A percentile compares a stretch with the other conserved stretches of the same genome.
Evolutionary conservation across 2,329 filamentous ascomycete species (phyloP).

Genomic region (Biscogniauxia sp.): DNA sequence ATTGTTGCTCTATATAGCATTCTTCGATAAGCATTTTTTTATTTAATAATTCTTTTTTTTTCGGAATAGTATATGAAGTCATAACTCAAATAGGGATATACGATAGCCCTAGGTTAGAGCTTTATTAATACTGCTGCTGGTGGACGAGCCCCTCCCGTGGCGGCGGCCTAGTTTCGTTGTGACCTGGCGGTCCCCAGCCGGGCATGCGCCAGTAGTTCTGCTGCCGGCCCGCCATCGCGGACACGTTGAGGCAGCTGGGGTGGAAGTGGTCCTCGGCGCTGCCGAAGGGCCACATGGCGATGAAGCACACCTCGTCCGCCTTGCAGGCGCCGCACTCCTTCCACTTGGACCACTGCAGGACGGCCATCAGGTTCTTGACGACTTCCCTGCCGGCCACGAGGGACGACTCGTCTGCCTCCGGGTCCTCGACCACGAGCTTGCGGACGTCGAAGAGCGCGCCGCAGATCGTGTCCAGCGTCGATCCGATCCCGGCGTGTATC

Average conservation of each 20-base stretch:
- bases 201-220: constrained; percentile 16
- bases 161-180: background rate
- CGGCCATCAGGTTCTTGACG: constrained; percentile 24
- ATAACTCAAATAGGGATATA: no score
- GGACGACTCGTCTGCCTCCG: constrained; percentile 7
- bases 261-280: constrained; percentile 29
- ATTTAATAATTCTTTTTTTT: no score
- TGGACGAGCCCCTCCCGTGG: no score
- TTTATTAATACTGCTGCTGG: no score
- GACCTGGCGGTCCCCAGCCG: constrained; percentile 3
- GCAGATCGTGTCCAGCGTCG: constrained; percentile 18
- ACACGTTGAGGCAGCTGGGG: constrained; percentile 29
- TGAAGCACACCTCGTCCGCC: constrained; percentile 35
- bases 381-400: constrained; percentile 7
- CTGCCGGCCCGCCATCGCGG: constrained; percentile 8
- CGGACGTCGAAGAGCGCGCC: constrained; percentile 29
- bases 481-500: constrained; percentile 42
- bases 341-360: constrained; percentile 36
- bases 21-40: no score
- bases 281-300: constrained; percentile 40
- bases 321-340: constrained; percentile 34
- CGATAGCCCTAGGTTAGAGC: no score
- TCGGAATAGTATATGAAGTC: no score
- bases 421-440: constrained; percentile 22
- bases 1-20: no score